phyloP scores from a whole-genome alignment of 768 basidiomycete genomes.

The Wakefieldia striispora region DNA sequence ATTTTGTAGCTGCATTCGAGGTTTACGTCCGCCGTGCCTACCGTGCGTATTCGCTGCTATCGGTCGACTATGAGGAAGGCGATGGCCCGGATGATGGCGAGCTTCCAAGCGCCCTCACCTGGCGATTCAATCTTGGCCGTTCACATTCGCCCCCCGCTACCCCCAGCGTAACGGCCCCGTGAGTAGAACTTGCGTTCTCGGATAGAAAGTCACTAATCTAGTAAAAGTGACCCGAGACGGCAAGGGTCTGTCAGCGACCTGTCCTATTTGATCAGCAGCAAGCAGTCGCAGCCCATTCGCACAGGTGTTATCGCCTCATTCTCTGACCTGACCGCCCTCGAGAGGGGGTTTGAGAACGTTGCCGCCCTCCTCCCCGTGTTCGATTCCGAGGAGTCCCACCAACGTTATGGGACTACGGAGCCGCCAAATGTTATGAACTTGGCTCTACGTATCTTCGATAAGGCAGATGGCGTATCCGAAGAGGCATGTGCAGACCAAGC shows the following conservation, averaged over 20 bases:
- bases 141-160: constrained; percentile 85
- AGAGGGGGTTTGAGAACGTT: constrained; percentile 73
- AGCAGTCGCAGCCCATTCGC: constrained; percentile 86
- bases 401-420: constrained; percentile 72
- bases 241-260: constrained; percentile 95
- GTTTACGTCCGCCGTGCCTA: constrained; percentile 96
- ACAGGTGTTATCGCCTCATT: constrained; percentile 92
- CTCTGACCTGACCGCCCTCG: constrained; percentile 65
- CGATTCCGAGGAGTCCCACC: constrained; percentile 65
- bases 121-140: constrained; percentile 94
- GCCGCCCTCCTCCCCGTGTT: constrained; percentile 73
- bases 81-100: constrained; percentile 83
- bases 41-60: constrained; percentile 86
- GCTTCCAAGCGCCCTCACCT: constrained; percentile 74
- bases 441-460: constrained; percentile 84
- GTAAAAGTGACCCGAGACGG: constrained; percentile 58
- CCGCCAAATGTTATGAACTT: constrained; percentile 94
- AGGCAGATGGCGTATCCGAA: constrained; percentile 75
- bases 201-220: constrained; percentile 5
- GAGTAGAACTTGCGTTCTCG: constrained; percentile 5
- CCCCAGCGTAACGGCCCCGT: constrained; percentile 53
- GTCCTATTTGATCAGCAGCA: constrained; percentile 84
- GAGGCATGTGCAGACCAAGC: constrained; percentile 76
- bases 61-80: constrained; percentile 94
- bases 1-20: constrained; percentile 77